Percentiles rank a stretch among this genome's conserved stretches.
Evolutionary conservation across 225 moss, liverwort and hornwort species (phyloP).

Genomic region (Polytrichum commune): DNA sequence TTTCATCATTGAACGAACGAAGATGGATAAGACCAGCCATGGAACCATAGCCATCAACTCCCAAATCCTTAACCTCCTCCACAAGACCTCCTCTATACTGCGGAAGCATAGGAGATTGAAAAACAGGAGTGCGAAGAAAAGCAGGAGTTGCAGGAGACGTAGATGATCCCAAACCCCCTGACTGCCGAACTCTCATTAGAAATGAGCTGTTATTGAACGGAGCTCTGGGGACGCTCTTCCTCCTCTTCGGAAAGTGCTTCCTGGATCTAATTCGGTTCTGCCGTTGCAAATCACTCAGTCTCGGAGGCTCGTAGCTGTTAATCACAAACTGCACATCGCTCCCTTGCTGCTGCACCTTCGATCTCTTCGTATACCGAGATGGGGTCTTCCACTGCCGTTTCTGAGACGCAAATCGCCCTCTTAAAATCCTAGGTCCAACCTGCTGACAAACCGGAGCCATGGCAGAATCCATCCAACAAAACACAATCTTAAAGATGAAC

Average conservation of each 20-base stretch:
- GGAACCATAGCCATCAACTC: slow-evolving; percentile 75
- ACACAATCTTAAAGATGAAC: background rate
- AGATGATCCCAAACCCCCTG: slow-evolving; percentile 59
- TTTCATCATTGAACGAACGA: slow-evolving; percentile 48
- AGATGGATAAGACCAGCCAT: slow-evolving; percentile 88
- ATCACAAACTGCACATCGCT: background rate
- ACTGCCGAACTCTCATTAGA: slow-evolving; percentile 80
- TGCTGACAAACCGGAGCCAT: slow-evolving; percentile 6
- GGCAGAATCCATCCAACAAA: slow-evolving; percentile 10
- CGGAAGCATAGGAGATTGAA: slow-evolving; percentile 53
- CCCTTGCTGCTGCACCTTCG: slow-evolving; percentile 1
- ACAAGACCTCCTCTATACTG: slow-evolving; percentile 63
- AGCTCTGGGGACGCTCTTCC: slow-evolving; percentile 55
- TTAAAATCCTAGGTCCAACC: background rate
- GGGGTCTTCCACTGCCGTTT: slow-evolving; percentile 9
- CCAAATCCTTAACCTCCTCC: slow-evolving; percentile 69
- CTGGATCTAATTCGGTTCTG: slow-evolving; percentile 46
- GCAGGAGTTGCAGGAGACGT: slow-evolving; percentile 62
- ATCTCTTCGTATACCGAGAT: background rate
- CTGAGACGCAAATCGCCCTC: background rate
- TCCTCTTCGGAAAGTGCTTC: slow-evolving; percentile 37
- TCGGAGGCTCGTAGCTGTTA: slow-evolving; percentile 35
- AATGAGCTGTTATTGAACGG: slow-evolving; percentile 86
- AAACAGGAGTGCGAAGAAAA: slow-evolving; percentile 67
- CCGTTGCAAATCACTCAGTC: slow-evolving; percentile 41